phyloP scores from a whole-genome alignment of 805 yeast genomes.

The Schwanniomyces sp. region DNA sequence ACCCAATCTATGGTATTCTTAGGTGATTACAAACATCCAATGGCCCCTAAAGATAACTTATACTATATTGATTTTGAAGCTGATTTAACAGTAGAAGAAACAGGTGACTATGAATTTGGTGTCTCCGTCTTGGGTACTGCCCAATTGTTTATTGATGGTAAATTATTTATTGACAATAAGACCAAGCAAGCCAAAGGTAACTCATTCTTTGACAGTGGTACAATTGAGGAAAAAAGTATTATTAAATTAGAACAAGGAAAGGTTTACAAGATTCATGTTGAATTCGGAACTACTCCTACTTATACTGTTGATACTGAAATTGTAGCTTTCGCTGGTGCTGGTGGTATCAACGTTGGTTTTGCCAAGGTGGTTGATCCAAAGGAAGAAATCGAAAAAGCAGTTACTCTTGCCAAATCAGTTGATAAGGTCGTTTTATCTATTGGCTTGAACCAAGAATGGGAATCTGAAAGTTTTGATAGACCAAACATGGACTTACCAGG shows the following conservation, averaged over 20 bases:
- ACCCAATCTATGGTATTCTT: slow-evolving; percentile 16
- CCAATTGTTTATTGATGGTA: slow-evolving; percentile 50
- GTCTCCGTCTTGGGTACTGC: slow-evolving; percentile 55
- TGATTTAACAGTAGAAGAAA: slow-evolving; percentile 43
- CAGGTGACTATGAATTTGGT: slow-evolving; percentile 54
- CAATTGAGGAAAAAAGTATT: slow-evolving; percentile 46
- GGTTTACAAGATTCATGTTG: slow-evolving; percentile 44
- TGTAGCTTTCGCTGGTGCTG: slow-evolving; percentile 22
- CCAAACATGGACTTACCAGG: slow-evolving; percentile 29
- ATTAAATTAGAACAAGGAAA: slow-evolving; percentile 43
- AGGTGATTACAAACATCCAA: slow-evolving; percentile 19
- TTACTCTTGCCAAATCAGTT: slow-evolving; percentile 20
- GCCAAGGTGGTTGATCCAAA: slow-evolving; percentile 20
- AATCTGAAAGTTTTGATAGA: slow-evolving; percentile 31
- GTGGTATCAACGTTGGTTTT: slow-evolving; percentile 21
- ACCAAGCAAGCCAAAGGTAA: slow-evolving; percentile 50
- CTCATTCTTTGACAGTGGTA: slow-evolving; percentile 49
- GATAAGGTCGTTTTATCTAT: slow-evolving; percentile 29
- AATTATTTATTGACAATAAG: slow-evolving; percentile 55
- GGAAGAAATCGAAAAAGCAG: slow-evolving; percentile 25
- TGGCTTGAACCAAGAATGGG: slow-evolving; percentile 30
- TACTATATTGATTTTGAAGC: slow-evolving; percentile 48
- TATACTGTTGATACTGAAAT: slow-evolving; percentile 21
- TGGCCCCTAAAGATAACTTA: slow-evolving; percentile 14
- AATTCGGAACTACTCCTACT: slow-evolving; percentile 42